These are phyloP conservation scores for Tephrocybe rancida DNA, from an alignment of 768 basidiomycete genomes.

Conservation along the genomic window DNA sequence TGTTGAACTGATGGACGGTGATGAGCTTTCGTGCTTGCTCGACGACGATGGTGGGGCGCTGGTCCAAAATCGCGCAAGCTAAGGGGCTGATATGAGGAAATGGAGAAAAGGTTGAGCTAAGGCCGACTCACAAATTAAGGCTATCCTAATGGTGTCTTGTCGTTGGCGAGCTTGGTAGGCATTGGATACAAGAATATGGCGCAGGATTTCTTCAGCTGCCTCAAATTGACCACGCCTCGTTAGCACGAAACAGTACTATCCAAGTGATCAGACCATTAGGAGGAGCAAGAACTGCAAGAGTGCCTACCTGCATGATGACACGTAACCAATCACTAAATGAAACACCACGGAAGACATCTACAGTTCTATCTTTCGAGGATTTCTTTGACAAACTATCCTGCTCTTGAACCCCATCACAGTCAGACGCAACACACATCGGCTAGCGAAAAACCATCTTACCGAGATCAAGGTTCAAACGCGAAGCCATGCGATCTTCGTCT, in stretches of 20 bases:
- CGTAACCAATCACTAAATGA: slow-evolving; percentile 84
- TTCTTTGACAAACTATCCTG: slow-evolving; percentile 58
- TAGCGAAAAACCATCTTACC: slow-evolving; percentile 41
- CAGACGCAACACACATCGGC: not conserved
- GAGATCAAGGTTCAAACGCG: slow-evolving; percentile 74
- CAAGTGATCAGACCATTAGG: not conserved
- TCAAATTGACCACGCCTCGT: slow-evolving; percentile 65
- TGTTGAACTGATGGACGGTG: slow-evolving; percentile 79
- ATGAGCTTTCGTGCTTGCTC: slow-evolving; percentile 81
- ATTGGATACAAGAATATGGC: slow-evolving; percentile 75
- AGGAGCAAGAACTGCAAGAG: not conserved
- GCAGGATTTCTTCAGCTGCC: slow-evolving; percentile 72
- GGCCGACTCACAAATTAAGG: slow-evolving; percentile 61
- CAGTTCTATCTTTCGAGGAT: slow-evolving; percentile 42
- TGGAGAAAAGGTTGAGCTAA: not conserved
- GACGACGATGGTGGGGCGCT: slow-evolving; percentile 59
- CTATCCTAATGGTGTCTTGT: slow-evolving; percentile 75
- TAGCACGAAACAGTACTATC: slow-evolving; percentile 75
- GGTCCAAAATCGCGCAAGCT: slow-evolving; percentile 75
- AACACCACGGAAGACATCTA: slow-evolving; percentile 79
- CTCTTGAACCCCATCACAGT: slow-evolving; percentile 35
- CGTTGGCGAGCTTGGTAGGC: slow-evolving; percentile 63
- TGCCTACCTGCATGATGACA: slow-evolving; percentile 79
- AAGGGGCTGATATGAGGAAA: slow-evolving; percentile 7
- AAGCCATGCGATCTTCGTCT: slow-evolving; percentile 73